Evolutionary conservation across 345 rosid species (phyloP).

Genomic region (Populus tremula): DNA sequence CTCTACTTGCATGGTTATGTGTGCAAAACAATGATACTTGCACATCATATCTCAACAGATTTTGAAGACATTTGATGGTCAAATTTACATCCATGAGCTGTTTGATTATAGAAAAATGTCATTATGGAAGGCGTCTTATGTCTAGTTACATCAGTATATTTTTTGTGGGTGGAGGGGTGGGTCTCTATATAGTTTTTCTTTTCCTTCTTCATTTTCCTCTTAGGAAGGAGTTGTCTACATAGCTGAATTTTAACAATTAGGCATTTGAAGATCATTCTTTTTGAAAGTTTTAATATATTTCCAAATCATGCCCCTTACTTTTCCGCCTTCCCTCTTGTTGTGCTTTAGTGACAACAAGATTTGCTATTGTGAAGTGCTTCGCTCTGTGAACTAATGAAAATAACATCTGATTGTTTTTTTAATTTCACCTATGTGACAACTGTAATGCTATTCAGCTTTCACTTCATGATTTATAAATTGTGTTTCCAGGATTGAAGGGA

Average conservation of each 20-base stretch:
- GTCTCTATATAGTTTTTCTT: neutral
- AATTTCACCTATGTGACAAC: neutral
- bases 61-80: neutral
- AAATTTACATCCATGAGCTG: neutral
- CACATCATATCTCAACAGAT: neutral
- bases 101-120: neutral
- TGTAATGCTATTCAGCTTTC: neutral
- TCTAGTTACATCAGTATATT: neutral
- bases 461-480: neutral
- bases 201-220: neutral
- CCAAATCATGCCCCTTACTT: no score
- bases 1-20: neutral
- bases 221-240: neutral
- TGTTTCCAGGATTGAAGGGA: slow-evolving; percentile 64
- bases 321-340: neutral
- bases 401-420: neutral
- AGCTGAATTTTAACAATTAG: neutral
- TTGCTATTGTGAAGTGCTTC: neutral
- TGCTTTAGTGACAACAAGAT: neutral
- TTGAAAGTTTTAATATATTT: no score
- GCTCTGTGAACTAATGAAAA: neutral
- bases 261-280: neutral
- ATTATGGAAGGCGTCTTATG: neutral
- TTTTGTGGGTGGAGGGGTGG: neutral
- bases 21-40: neutral